These are phyloP conservation scores for Syzygium jambos DNA, from an alignment of 345 rosid genomes.

Conservation along the genomic window DNA sequence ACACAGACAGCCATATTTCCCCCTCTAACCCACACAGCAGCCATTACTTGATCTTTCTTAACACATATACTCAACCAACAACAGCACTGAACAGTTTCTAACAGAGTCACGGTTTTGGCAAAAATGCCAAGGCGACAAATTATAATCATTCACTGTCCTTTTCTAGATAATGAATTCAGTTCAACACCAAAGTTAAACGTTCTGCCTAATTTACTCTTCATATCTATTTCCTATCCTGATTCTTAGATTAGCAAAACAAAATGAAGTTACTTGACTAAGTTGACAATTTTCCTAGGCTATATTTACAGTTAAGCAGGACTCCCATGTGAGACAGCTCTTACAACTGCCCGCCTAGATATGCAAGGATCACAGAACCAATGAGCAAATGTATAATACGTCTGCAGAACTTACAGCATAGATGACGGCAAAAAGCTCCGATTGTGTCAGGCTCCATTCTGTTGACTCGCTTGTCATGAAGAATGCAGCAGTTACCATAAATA, in stretches of 20 bases:
- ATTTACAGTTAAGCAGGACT: background rate
- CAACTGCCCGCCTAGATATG: background rate
- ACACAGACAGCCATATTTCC: too few species aligned
- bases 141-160: background rate
- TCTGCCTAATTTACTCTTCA: background rate
- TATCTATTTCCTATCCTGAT: background rate
- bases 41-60: background rate
- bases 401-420: constrained; percentile 73
- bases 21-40: background rate
- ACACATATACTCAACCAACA: background rate
- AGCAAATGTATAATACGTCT: background rate
- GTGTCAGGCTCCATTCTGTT: constrained; percentile 74
- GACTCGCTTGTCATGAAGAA: constrained; percentile 57
- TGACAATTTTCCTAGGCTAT: background rate
- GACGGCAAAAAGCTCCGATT: constrained; percentile 71
- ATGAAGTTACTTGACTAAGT: background rate
- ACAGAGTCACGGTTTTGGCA: background rate
- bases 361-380: background rate
- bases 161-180: background rate
- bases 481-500: constrained; percentile 62
- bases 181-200: background rate
- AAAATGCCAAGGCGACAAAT: background rate
- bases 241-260: background rate
- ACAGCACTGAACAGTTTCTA: background rate
- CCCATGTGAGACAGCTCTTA: background rate